Base-by-base conservation (phyloP, 108 stramenopile genomes). In the Nitzschia sp. region DNA sequence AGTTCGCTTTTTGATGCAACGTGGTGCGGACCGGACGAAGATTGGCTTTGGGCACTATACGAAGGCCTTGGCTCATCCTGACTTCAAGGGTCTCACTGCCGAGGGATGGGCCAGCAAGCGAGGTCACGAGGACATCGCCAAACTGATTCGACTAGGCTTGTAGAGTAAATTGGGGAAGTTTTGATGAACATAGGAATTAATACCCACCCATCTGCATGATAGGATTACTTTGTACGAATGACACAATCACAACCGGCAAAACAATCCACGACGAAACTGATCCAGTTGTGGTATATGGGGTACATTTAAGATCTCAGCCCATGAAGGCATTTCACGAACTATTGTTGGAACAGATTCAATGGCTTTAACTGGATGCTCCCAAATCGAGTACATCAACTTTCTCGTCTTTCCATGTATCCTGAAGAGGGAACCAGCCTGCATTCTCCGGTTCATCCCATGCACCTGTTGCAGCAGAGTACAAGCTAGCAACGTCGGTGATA, bases 81-180 rank as follows among this genome's bases (percentile, higher is more conserved):
- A 79, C n/a, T 93, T 93, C 61, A 43, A 78, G 40, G 91, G 91
- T 7, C 50, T 85, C 52, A 90, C 73, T 51, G 91, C 91, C 7
- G 86, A 86, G 44, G 82, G 81, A 56, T 93, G 91, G 91, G 91
- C 91, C 8, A 61, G 74, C 29, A 72, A 83, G 41, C 60, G 81
- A 12, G 91, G 88, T 0, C 78, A 79, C 62, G 58, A 70, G 12
- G 84, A 90, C 25, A 71, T 93, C 41, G 91, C 88, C 21, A 76
- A 85, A 50, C 80, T 89, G 43, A 85, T 93, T 62, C 69, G 75
- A 26, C 58, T 88, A 63, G 90, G 90, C 37, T 48, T 84, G 40
- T 85, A 62, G 71, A 52, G 29, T 34, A 34, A 34, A 34, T 3
- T 34, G 29, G 5, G 5, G 3, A 5, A 34, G n/a, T 34, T 34